Base-by-base conservation (phyloP, 1,284 basidiomycete species). In the Ustilago cynodontis region DNA sequence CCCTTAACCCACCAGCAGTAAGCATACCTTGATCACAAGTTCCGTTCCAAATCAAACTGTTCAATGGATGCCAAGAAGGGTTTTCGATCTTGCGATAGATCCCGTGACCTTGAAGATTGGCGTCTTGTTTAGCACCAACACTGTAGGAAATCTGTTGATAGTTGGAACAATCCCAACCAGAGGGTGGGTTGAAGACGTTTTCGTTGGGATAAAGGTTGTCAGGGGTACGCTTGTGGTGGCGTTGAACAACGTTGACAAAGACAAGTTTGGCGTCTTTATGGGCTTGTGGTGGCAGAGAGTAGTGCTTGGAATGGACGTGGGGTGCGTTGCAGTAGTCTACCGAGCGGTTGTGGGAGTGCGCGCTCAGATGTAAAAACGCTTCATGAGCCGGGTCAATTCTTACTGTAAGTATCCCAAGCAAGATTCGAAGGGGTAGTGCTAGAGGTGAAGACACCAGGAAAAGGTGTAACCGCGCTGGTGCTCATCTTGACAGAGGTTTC, bases 21-120 rank as follows among this genome's bases (percentile, higher is more conserved):
- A 90, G 86, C 74, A 90, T 89, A 28, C 90, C 90, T 16, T 86
- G 71, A 75, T 90, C 89, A 78, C 89, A 90, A 2, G 88, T 89
- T 6, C 89, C 90, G 43, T 88, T 86, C 89, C 90, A 90, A n/a
- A 90, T 87, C 59, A 87, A 84, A n/a, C 79, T 82, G 29, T 87
- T 83, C 69, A 90, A 89, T 1, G 90, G 88, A 64, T 90, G 88
- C 86, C 85, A 82, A 6, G 85, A 69, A 1, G 88, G 88, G 43
- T 86, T 87, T 47, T 80, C 52, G 7, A 87, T 88, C 54, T 88
- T 69, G 68, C 88, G 88, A 59, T 86, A 88, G 31, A 90, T 85
- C 80, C 69, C 72, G 16, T 66, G 60, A 7, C 59, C 61, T 22
- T 65, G 56, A 1, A 65, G 47, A 6, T 61, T 43, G 26, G 61